phyloP scores from a whole-genome alignment of 495 filamentous ascomycete genomes.

The Astrocystis sublimbata region DNA sequence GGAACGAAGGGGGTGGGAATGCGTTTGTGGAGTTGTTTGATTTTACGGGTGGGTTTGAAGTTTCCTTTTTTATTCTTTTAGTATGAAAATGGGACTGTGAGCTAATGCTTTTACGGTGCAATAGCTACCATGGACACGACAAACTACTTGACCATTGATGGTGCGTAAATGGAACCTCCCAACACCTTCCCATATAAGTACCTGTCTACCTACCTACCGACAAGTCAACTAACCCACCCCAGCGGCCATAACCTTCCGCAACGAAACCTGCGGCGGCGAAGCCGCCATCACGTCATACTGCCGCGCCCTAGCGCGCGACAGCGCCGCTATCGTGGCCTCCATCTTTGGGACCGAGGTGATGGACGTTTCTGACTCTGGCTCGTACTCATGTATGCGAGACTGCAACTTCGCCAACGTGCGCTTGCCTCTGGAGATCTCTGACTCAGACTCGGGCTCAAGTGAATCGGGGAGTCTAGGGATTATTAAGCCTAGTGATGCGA shows the following conservation, averaged over 20 bases:
- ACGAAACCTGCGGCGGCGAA: constrained; percentile 70
- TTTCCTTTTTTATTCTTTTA: background rate
- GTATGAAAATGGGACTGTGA: no score
- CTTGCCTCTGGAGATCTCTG: constrained; percentile 57
- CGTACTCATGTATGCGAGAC: constrained; percentile 35
- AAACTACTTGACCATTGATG: constrained; percentile 12
- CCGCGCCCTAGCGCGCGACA: constrained; percentile 54
- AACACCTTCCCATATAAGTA: no score
- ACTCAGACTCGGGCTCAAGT: constrained; percentile 21
- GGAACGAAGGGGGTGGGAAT: background rate
- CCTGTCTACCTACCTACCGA: background rate
- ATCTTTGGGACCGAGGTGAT: constrained; percentile 69
- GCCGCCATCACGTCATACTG: constrained; percentile 62
- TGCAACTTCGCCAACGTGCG: constrained; percentile 64
- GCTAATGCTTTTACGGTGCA: background rate
- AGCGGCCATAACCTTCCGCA: constrained; percentile 65
- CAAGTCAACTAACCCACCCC: constrained; percentile 42
- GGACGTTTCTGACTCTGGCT: constrained; percentile 44
- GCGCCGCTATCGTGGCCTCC: constrained; percentile 54
- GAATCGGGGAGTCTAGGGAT: background rate
- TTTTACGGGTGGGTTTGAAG: constrained; percentile 24
- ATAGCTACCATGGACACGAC: constrained; percentile 12
- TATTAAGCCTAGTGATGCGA: constrained; percentile 17
- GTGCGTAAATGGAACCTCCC: background rate
- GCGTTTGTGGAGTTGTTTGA: constrained; percentile 25